Percentiles rank a stretch among this genome's conserved stretches.
These are phyloP conservation scores for Rhizopogon roseolus DNA, from an alignment of 768 basidiomycete species.

Conservation along the genomic window DNA sequence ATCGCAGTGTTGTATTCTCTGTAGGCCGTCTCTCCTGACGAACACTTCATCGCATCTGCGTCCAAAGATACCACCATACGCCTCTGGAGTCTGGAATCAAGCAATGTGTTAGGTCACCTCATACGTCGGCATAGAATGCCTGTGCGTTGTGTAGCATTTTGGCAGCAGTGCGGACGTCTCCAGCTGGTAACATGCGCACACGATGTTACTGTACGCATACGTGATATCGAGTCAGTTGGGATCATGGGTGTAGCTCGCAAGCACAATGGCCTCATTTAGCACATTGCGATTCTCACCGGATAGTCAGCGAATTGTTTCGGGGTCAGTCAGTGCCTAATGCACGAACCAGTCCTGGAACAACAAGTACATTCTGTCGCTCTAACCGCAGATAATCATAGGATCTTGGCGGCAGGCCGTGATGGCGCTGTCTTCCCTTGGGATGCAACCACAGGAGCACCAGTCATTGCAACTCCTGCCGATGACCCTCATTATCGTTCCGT, in stretches of 20 bases:
- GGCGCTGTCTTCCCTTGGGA: constrained; percentile 24
- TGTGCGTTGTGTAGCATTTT: constrained; percentile 21
- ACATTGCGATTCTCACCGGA: constrained; percentile 23
- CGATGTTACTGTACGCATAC: constrained; percentile 24
- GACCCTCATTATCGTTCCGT: constrained; percentile 7
- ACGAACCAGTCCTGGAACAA: constrained; percentile 16
- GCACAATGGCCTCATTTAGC: constrained; percentile 23
- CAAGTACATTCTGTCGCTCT: constrained; percentile 18
- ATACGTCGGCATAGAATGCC: constrained; percentile 22
- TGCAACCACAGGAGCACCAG: constrained; percentile 11
- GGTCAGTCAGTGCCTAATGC: constrained; percentile 17
- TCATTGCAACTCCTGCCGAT: constrained; percentile 16
- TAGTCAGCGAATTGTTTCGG: constrained; percentile 23
- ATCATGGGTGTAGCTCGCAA: constrained; percentile 18
- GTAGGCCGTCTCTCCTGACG: constrained; percentile 26
- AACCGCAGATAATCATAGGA: constrained; percentile 12
- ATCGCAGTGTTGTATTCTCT: constrained; percentile 20
- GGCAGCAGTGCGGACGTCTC: constrained; percentile 17
- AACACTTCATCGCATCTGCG: constrained; percentile 22
- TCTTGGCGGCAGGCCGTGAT: constrained; percentile 20
- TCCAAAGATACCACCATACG: constrained; percentile 28
- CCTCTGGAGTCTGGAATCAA: constrained; percentile 19
- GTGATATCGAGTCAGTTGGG: constrained; percentile 25
- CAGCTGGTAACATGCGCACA: constrained; percentile 22
- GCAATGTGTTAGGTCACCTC: constrained; percentile 17